These are phyloP conservation scores for Colletotrichum eleusines DNA, from an alignment of 2,329 filamentous ascomycete species.

Conservation along the genomic window DNA sequence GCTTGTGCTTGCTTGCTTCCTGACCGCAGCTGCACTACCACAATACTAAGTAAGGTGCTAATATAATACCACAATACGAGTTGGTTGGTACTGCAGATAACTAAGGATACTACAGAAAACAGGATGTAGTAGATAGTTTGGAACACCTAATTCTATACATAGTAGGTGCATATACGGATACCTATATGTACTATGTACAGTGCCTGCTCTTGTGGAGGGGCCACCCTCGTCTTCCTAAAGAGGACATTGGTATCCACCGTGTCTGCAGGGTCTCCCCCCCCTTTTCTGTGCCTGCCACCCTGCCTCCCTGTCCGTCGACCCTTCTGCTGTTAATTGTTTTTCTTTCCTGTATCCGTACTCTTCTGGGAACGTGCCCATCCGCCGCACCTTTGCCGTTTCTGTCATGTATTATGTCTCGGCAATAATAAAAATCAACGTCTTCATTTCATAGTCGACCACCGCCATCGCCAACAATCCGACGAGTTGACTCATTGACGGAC, in stretches of 20 bases:
- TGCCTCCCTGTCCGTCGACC: slow-evolving; percentile 5
- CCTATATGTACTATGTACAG: no score
- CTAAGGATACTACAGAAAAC: neutral
- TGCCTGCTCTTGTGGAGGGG: no score
- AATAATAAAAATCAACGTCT: neutral
- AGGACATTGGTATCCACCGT: neutral
- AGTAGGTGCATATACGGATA: no score
- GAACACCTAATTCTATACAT: no score
- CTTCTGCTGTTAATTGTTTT: neutral
- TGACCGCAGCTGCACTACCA: neutral
- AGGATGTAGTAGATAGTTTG: neutral
- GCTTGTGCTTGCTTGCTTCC: slow-evolving; percentile 1
- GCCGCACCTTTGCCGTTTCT: neutral
- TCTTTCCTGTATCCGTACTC: slow-evolving; percentile 1
- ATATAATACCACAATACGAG: no score
- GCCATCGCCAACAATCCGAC: neutral
- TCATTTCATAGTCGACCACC: neutral
- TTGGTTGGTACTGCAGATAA: no score
- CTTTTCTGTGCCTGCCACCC: slow-evolving; percentile 2
- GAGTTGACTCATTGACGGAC: neutral
- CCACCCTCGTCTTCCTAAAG: neutral
- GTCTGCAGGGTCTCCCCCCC: slow-evolving; percentile 22
- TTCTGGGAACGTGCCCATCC: neutral
- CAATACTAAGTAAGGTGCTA: no score
- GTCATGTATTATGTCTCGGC: neutral